Conservation (phyloP, 2,329 filamentous ascomycete species). For the Aspergillus pseudoterreus region DNA sequence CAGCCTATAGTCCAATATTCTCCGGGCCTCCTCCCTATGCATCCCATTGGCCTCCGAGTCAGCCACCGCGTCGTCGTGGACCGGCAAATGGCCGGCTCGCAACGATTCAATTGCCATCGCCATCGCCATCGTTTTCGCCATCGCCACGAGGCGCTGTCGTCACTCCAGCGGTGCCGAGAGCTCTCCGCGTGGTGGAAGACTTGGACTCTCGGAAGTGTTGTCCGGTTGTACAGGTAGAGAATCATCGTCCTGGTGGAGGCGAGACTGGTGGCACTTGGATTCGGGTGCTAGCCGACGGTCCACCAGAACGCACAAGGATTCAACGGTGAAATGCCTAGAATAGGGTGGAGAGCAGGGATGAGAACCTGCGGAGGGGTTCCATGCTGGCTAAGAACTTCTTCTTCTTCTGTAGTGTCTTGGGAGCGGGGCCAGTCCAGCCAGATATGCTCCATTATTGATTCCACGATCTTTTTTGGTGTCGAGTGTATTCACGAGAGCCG, state of each 20-base stretch:
- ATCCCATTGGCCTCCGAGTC: not conserved
- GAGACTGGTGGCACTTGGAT: too few relatives aligned
- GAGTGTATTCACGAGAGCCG: not conserved
- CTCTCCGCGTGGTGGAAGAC: not conserved
- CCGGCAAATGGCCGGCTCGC: not conserved
- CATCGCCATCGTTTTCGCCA: not conserved
- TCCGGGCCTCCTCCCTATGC: not conserved
- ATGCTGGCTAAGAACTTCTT: too few relatives aligned
- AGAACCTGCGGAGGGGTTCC: too few relatives aligned
- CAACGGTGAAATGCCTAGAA: too few relatives aligned
- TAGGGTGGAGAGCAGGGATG: too few relatives aligned
- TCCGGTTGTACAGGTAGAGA: not conserved
- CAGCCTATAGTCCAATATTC: not conserved
- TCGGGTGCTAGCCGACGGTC: too few relatives aligned
- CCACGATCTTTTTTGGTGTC: too few relatives aligned
- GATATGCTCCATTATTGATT: too few relatives aligned
- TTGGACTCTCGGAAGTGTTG: not conserved
- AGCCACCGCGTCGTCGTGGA: not conserved
- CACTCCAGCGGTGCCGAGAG: not conserved
- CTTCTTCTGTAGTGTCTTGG: too few relatives aligned
- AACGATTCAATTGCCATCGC: not conserved
- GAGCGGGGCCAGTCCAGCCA: too few relatives aligned
- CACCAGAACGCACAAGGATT: too few relatives aligned
- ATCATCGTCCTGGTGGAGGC: not conserved
- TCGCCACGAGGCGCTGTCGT: not conserved